phyloP scores from a whole-genome alignment of 1,284 basidiomycete genomes.

The Apiotrichum veenhuisii region DNA sequence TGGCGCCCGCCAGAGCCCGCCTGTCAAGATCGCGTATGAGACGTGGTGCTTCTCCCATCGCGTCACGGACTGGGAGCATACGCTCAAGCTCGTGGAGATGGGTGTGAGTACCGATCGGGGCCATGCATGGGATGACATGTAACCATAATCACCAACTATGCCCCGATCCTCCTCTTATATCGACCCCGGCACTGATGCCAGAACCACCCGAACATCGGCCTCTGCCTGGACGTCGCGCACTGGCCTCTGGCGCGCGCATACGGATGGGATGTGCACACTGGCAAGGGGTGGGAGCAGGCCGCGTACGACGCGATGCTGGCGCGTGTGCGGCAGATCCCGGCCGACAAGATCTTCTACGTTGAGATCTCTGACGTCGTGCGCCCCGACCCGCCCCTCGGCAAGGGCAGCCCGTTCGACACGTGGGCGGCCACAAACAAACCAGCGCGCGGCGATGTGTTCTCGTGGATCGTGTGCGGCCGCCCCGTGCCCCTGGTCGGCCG shows the following conservation, averaged over 20 bases:
- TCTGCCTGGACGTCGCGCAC: constrained; percentile 21
- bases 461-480: constrained; percentile 13
- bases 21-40: constrained; percentile 26
- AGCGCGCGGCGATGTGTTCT: constrained; percentile 4
- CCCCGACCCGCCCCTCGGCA: not conserved
- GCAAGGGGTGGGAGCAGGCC: constrained; percentile 6
- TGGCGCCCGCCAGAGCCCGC: not conserved
- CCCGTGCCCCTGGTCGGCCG: constrained; percentile 12
- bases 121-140: no score
- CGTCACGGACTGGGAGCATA: constrained; percentile 18
- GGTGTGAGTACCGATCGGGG: not conserved
- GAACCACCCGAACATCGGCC: constrained; percentile 18
- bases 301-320: not conserved
- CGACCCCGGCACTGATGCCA: not conserved
- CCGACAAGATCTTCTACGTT: constrained; percentile 17
- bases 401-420: constrained; percentile 11
- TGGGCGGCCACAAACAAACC: constrained; percentile 3
- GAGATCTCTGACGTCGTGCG: constrained; percentile 12
- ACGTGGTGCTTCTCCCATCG: constrained; percentile 21
- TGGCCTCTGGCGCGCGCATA: constrained; percentile 14
- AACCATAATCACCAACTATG: no score
- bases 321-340: constrained; percentile 2
- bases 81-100: constrained; percentile 18
- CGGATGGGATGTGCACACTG: constrained; percentile 12
- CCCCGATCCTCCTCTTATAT: no score